Percentiles rank a stretch among this genome's conserved stretches.
These are phyloP conservation scores for Monosporozyma servazzii DNA, from an alignment of 805 yeast genomes.

Conservation along the genomic window DNA sequence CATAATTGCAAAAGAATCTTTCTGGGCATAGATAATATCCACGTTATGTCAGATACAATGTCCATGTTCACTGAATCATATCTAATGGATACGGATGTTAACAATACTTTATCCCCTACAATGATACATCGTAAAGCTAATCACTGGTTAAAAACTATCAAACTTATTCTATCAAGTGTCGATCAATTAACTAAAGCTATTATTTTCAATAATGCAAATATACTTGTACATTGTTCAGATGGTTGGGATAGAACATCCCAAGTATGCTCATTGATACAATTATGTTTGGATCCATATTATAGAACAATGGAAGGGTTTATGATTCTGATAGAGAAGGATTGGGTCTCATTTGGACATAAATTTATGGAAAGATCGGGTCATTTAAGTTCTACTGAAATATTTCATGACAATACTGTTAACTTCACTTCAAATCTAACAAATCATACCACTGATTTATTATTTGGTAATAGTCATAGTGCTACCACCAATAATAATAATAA, in stretches of 20 bases:
- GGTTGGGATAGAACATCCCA: conserved; percentile 99
- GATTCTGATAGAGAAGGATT: conserved; percentile 81
- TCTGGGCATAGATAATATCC: conserved; percentile 89
- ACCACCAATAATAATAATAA: conserved; percentile 2
- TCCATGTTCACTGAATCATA: conserved; percentile 47
- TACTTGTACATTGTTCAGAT: conserved; percentile 89
- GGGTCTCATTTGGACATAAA: conserved; percentile 91
- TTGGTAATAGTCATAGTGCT: conserved; percentile 4
- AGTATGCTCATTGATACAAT: conserved; percentile 69
- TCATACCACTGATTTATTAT: conserved; percentile 11
- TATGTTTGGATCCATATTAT: conserved; percentile 84
- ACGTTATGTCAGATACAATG: conserved; percentile 84
- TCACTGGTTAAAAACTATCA: conserved; percentile 67
- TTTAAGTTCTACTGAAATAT: conserved; percentile 45
- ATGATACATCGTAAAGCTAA: conserved; percentile 1
- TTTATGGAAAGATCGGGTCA: conserved; percentile 80
- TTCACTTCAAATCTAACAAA: not conserved
- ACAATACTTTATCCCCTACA: not conserved
- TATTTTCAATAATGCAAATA: conserved; percentile 71
- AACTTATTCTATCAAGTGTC: conserved; percentile 61
- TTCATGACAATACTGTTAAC: conserved; percentile 32
- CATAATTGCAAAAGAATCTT: conserved; percentile 54
- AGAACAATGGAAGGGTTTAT: conserved; percentile 85
- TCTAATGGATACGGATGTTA: conserved; percentile 57
- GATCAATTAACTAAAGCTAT: conserved; percentile 75